Base-by-base conservation (phyloP, 371 early-diverging fungal species). In the Rhizopus delemar region DNA sequence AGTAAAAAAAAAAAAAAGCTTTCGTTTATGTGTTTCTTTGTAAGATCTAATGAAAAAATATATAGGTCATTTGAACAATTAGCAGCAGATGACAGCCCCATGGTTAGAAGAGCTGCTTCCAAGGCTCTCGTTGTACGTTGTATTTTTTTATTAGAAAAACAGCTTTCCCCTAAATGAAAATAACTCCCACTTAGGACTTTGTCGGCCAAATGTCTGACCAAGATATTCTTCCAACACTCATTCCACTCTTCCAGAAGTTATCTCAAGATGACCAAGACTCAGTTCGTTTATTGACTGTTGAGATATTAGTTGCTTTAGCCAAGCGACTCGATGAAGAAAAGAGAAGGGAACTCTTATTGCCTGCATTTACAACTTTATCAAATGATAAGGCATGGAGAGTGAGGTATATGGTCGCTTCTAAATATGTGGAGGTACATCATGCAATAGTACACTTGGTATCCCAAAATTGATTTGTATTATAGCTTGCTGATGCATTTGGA, bases 351-450 rank as follows among this genome's bases (percentile, higher is more conserved):
- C 82, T 88, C 59, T 75, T 96, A 57, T 72, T 93, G 48, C 83
- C 84, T 57, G 77, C 85, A 41, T 84, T 98, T 51, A 84, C 88
- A 51, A 76, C 75, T 38, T 78, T 97, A 76, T 90, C 90, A 51
- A 75, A 83, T 22, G 99, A 99, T 79, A 95, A 93, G 70, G 93
- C 94, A 50, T 99, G 99, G 99, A 86, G 99, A 65, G 97, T 99
- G 38, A 84, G 97, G 48, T 99, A 97, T 71, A 96, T 96, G 94
- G 89, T 96, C 74, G 98, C 97, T 5, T 94, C 96, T 55, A 94
- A 96, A 80, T 95, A 95, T 80, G 93, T 91, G 45, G 83, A 89
- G 83, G 93, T 93, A 81, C 2, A 22, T 22, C 2, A 22, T 22
- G 22, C 22, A 22, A 22, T 2, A 22, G 22, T 22, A 49, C 6